Conservation (phyloP, 306 rosid species). For the Vigna nakashimae region DNA sequence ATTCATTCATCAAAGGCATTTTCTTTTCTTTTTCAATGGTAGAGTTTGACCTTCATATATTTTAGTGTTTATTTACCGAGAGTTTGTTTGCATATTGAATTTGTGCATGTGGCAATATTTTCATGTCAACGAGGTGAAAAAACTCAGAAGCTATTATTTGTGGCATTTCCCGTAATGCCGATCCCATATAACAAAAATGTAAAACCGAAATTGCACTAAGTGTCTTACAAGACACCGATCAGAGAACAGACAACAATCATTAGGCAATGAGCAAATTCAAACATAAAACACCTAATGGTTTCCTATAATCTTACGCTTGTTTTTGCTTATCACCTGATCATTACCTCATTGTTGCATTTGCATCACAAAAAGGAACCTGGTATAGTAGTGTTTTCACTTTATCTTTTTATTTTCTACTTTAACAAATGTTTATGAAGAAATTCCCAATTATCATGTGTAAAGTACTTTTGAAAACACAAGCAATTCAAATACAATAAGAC, state of each 20-base stretch:
- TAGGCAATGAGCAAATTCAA: background rate
- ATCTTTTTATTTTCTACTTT: background rate
- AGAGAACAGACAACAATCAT: background rate
- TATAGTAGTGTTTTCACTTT: background rate
- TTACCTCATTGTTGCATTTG: background rate
- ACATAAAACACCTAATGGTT: background rate
- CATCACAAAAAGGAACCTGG: background rate
- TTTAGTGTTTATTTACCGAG: background rate
- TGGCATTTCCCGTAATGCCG: background rate
- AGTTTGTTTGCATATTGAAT: background rate
- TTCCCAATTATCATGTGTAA: background rate
- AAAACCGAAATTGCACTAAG: background rate
- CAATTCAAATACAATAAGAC: constrained; percentile 7
- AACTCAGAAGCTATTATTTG: background rate
- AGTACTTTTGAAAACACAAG: constrained; percentile 29
- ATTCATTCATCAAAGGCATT: background rate
- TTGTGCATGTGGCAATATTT: background rate
- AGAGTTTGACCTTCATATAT: background rate
- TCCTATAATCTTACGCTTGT: background rate
- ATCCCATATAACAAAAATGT: background rate
- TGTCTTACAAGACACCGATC: background rate
- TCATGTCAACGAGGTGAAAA: background rate
- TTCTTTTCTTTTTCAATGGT: background rate
- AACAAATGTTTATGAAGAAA: background rate
- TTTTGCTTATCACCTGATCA: background rate